Conservation (phyloP, 345 rosid species). For the Eutrema yunnanense region DNA sequence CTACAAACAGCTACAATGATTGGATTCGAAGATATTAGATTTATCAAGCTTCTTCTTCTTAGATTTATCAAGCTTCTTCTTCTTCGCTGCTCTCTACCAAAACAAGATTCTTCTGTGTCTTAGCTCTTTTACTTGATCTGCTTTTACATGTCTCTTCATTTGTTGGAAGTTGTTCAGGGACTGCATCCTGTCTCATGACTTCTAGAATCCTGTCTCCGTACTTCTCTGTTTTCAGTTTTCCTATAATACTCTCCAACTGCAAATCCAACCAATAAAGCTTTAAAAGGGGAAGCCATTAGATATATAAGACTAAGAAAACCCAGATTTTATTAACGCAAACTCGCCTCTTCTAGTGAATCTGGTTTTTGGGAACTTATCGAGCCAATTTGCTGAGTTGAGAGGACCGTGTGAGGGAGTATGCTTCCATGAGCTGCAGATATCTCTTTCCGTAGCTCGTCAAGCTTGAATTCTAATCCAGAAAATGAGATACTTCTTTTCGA, state of each 20-base stretch:
- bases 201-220: conserved; percentile 71
- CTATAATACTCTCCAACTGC: conserved; percentile 87
- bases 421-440: conserved; percentile 59
- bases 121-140: conserved; percentile 52
- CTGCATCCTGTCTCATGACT: conserved; percentile 33
- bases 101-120: conserved; percentile 46
- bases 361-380: conserved; percentile 55
- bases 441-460: conserved; percentile 74
- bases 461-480: conserved; percentile 59
- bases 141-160: conserved; percentile 33
- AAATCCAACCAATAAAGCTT: conserved; percentile 14
- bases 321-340: background rate
- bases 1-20: background rate
- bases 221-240: conserved; percentile 70
- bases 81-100: conserved; percentile 53
- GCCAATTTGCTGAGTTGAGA: conserved; percentile 72
- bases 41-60: conserved; percentile 36
- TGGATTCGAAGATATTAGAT: background rate
- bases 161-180: conserved; percentile 12
- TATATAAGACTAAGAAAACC: background rate
- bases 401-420: conserved; percentile 80
- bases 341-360: conserved; percentile 52
- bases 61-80: conserved; percentile 26
- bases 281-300: background rate
- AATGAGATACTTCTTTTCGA: conserved; percentile 37